Conservation (phyloP, 495 filamentous ascomycete genomes). For the Penicillium tannophilum region DNA sequence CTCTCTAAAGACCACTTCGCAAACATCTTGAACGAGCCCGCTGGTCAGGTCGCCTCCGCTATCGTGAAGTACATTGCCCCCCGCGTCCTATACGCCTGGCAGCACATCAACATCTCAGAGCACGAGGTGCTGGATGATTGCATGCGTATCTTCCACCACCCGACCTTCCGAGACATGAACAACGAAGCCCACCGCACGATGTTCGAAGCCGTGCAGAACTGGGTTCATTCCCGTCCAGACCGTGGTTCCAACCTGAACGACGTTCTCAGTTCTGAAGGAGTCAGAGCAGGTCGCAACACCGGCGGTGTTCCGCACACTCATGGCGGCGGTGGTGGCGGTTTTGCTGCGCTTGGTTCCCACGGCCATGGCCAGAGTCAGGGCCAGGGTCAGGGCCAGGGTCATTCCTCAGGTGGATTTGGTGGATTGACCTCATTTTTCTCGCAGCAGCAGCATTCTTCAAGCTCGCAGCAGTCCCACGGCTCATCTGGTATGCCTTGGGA, state of each 20-base stretch:
- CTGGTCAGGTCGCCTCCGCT: slow-evolving; percentile 75
- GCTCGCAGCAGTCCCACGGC: slow-evolving; percentile 23
- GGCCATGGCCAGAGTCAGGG: slow-evolving; percentile 16
- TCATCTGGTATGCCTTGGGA: slow-evolving; percentile 38
- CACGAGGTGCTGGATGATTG: slow-evolving; percentile 79
- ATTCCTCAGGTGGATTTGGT: slow-evolving; percentile 15
- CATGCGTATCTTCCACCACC: slow-evolving; percentile 83
- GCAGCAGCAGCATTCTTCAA: slow-evolving; percentile 16
- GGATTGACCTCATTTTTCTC: slow-evolving; percentile 19
- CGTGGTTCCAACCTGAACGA: slow-evolving; percentile 64
- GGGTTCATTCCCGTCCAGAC: slow-evolving; percentile 68
- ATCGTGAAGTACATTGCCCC: slow-evolving; percentile 85
- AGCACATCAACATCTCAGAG: slow-evolving; percentile 76
- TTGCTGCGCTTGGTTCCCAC: slow-evolving; percentile 27
- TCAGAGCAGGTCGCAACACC: slow-evolving; percentile 78
- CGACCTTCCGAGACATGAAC: slow-evolving; percentile 68
- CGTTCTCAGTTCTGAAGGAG: slow-evolving; percentile 76
- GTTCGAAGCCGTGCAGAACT: slow-evolving; percentile 78
- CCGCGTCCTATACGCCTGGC: slow-evolving; percentile 86
- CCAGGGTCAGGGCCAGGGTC: slow-evolving; percentile 14
- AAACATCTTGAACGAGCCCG: slow-evolving; percentile 86
- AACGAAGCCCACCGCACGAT: slow-evolving; percentile 81
- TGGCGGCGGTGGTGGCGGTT: slow-evolving; percentile 28
- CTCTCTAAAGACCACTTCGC: slow-evolving; percentile 96
- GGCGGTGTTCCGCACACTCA: slow-evolving; percentile 42